Evolutionary conservation across 2,329 filamentous ascomycete species (phyloP).

Genomic region (Ceratocystiopsis sp.): DNA sequence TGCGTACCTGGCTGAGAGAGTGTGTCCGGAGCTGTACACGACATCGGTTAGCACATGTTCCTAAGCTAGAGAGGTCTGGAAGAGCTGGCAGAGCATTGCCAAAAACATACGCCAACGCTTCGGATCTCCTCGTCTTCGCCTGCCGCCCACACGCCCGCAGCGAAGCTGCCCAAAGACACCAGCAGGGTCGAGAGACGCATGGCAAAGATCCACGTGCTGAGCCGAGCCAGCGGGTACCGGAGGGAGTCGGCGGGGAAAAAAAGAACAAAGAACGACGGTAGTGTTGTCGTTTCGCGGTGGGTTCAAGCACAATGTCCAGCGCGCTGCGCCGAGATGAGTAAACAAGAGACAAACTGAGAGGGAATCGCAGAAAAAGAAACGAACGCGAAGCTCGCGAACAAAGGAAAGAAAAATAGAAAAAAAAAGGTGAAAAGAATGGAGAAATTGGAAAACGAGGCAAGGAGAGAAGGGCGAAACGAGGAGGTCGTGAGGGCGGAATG

Average conservation of each 20-base stretch:
- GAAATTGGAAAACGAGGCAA: too few relatives aligned
- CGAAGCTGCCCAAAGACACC: conserved; percentile 27
- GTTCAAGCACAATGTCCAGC: too few relatives aligned
- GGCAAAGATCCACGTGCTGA: conserved; percentile 7
- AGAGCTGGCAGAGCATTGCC: neutral
- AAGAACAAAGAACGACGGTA: too few relatives aligned
- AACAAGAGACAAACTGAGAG: too few relatives aligned
- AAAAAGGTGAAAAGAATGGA: neutral
- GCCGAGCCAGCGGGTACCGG: too few relatives aligned
- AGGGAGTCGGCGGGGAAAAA: too few relatives aligned
- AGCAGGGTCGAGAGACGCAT: conserved; percentile 32
- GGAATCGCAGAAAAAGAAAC: too few relatives aligned
- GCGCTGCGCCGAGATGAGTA: too few relatives aligned
- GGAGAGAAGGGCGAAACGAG: too few relatives aligned
- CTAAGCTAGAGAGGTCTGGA: neutral
- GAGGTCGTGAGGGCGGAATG: too few relatives aligned
- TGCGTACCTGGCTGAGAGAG: conserved; percentile 56
- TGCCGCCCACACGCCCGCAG: conserved; percentile 31
- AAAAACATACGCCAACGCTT: conserved; percentile 22
- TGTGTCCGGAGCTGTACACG: conserved; percentile 63
- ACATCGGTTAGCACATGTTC: conserved; percentile 4
- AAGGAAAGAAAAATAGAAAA: neutral
- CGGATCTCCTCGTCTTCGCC: conserved; percentile 30
- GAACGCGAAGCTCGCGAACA: neutral
- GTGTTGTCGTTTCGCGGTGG: too few relatives aligned